A percentile compares a stretch with the other conserved stretches of the same genome.
Evolutionary conservation across 2,329 filamentous ascomycete species (phyloP).

Genomic region (Sphaceloma murrayae): DNA sequence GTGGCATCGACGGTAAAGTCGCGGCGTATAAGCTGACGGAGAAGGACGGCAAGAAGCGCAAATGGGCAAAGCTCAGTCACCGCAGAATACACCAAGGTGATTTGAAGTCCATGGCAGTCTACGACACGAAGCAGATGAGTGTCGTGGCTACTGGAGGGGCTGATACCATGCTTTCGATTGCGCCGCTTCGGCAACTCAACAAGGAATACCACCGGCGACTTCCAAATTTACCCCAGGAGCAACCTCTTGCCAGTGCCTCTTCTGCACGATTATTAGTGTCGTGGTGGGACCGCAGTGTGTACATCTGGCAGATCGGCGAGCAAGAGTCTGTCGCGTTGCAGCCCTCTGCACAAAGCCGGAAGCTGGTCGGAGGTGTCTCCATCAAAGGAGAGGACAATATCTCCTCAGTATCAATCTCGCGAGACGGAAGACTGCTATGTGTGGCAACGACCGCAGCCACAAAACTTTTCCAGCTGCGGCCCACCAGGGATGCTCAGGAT

Average conservation of each 20-base stretch:
- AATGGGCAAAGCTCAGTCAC: slow-evolving; percentile 82
- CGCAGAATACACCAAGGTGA: slow-evolving; percentile 85
- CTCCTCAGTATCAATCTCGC: slow-evolving; percentile 61
- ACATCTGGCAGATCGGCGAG: slow-evolving; percentile 60
- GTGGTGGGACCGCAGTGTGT: slow-evolving; percentile 86
- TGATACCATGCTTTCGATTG: slow-evolving; percentile 71
- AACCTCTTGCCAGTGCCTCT: slow-evolving; percentile 63
- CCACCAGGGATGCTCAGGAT: slow-evolving; percentile 25
- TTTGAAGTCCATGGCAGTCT: slow-evolving; percentile 87
- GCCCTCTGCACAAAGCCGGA: slow-evolving; percentile 33
- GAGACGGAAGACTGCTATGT: slow-evolving; percentile 63
- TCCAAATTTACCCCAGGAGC: slow-evolving; percentile 71
- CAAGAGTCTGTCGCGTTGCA: slow-evolving; percentile 24
- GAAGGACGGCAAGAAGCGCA: slow-evolving; percentile 37
- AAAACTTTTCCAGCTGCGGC: slow-evolving; percentile 64
- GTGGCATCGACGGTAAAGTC: slow-evolving; percentile 83
- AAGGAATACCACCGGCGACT: slow-evolving; percentile 74
- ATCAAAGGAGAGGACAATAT: slow-evolving; percentile 66
- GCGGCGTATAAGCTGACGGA: slow-evolving; percentile 65
- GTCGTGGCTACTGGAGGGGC: slow-evolving; percentile 86
- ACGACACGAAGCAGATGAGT: slow-evolving; percentile 73
- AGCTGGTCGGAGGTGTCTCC: slow-evolving; percentile 33
- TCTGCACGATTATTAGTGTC: slow-evolving; percentile 68
- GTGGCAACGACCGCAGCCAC: slow-evolving; percentile 64
- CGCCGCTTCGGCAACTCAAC: slow-evolving; percentile 68